A percentile compares a stretch with the other conserved stretches of the same genome.
Evolutionary conservation across 208 protist genomes (phyloP).

Genomic region (Crithidia brevicula): DNA sequence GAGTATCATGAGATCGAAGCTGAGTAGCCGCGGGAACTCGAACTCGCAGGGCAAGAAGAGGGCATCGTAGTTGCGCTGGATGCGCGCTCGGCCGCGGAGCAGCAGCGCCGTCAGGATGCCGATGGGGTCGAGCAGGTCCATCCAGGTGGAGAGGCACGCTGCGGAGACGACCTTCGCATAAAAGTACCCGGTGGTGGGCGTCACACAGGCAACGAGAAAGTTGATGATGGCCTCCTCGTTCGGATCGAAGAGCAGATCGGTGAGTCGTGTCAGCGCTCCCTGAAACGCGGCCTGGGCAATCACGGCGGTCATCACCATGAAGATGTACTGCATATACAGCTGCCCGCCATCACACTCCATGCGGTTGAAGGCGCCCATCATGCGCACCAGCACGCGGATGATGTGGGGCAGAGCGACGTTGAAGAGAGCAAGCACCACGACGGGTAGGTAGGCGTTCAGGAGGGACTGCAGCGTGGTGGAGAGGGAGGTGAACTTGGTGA

Average conservation of each 20-base stretch:
- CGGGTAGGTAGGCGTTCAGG: conserved; percentile 69
- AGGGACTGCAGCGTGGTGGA: conserved; percentile 48
- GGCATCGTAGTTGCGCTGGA: conserved; percentile 80
- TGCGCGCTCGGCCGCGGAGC: conserved; percentile 43
- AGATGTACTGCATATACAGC: conserved; percentile 82
- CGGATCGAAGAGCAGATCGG: conserved; percentile 38
- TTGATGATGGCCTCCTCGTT: conserved; percentile 46
- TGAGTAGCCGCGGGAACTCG: conserved; percentile 60
- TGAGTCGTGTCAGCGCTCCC: conserved; percentile 57
- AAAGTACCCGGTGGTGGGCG: conserved; percentile 77
- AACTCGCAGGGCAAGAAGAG: conserved; percentile 67
- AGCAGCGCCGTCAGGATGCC: conserved; percentile 53
- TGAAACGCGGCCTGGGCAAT: conserved; percentile 87
- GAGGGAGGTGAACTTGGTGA: conserved; percentile 38
- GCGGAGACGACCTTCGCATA: conserved; percentile 83
- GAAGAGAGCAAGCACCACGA: conserved; percentile 69
- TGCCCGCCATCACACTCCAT: conserved; percentile 59
- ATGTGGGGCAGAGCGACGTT: conserved; percentile 77
- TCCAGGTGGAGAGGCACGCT: conserved; percentile 61
- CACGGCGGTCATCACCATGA: conserved; percentile 88
- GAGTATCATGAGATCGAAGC: conserved; percentile 78
- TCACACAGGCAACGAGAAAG: conserved; percentile 77
- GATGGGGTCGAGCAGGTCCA: conserved; percentile 67
- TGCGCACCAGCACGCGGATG: conserved; percentile 62
- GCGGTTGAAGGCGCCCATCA: conserved; percentile 78